Conservation (phyloP, 2,329 filamentous ascomycete species). For the Sporothrix curviconia region DNA sequence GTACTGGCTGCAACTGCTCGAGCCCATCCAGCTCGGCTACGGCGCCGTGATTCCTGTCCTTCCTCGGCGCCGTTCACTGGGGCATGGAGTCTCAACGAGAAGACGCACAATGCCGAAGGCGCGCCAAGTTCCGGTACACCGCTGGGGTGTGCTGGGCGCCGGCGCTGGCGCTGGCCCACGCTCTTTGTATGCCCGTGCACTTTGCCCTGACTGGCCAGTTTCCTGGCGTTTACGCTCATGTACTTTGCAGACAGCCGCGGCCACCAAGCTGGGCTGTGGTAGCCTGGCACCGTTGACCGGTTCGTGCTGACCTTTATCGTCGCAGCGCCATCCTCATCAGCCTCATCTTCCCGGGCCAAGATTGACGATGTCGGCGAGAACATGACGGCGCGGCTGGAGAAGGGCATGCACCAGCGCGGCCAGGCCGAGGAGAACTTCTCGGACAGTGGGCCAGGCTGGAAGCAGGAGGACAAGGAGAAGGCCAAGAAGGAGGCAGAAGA, state of each 20-base stretch:
- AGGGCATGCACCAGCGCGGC: conserved; percentile 31
- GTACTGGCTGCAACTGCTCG: conserved; percentile 64
- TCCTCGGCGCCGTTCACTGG: conserved; percentile 90
- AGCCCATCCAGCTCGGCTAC: conserved; percentile 85
- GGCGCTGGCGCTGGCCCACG: conserved; percentile 81
- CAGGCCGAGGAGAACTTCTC: conserved; percentile 26
- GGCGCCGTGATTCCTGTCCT: conserved; percentile 89
- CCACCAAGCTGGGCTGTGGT: conserved; percentile 69
- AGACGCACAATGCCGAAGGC: conserved; percentile 49
- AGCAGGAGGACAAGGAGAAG: conserved; percentile 22
- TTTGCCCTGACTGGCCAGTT: conserved; percentile 84
- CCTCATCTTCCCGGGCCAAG: conserved; percentile 74
- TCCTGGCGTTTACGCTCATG: conserved; percentile 70
- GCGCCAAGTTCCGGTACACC: conserved; percentile 74
- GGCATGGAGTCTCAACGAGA: conserved; percentile 78
- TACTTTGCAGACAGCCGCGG: conserved; percentile 79
- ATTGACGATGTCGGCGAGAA: conserved; percentile 43
- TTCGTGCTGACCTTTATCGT: conserved; percentile 90
- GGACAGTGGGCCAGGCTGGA: conserved; percentile 37
- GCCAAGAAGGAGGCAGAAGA: conserved; percentile 30
- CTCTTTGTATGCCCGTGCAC: conserved; percentile 74
- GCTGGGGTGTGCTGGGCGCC: conserved; percentile 75
- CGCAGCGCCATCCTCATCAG: conserved; percentile 70
- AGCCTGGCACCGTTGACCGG: conserved; percentile 86
- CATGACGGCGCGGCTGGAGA: conserved; percentile 28